A percentile compares a stretch with the other conserved stretches of the same genome.
Conservation (phyloP, 257 asterid genomes). For the Agastache rugosa region DNA sequence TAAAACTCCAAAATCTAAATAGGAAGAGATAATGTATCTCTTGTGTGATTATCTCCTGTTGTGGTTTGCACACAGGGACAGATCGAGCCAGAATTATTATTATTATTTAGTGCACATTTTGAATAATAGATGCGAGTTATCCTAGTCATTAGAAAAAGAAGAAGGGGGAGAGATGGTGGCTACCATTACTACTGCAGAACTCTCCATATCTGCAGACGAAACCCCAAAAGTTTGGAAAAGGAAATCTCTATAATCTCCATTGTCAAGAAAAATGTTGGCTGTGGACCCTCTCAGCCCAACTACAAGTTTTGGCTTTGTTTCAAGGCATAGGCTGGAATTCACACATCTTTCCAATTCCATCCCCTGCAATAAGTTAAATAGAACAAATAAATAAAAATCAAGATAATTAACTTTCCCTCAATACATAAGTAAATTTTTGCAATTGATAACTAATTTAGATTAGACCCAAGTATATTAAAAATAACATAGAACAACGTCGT, state of each 20-base stretch:
- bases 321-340: conserved; percentile 59
- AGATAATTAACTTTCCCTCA: too few species aligned
- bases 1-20: neutral
- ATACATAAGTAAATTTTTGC: too few species aligned
- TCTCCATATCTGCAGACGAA: conserved; percentile 71
- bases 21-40: neutral
- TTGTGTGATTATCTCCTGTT: too few species aligned
- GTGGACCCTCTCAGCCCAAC: conserved; percentile 61
- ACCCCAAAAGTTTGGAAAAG: conserved; percentile 54
- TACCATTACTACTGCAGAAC: conserved; percentile 68
- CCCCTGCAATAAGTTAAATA: conserved; percentile 38
- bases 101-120: too few species aligned
- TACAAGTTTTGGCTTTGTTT: conserved; percentile 51
- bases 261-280: conserved; percentile 58
- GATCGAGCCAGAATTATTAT: too few species aligned
- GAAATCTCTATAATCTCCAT: conserved; percentile 64
- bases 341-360: conserved; percentile 54
- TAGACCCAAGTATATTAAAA: neutral
- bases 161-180: neutral
- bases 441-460: too few species aligned
- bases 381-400: too few species aligned
- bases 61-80: too few species aligned
- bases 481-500: too few species aligned
- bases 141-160: neutral
- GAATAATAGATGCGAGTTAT: too few species aligned